These are phyloP conservation scores for Fusarium protoensiforme DNA, from an alignment of 2,329 filamentous ascomycete species.

Conservation along the genomic window DNA sequence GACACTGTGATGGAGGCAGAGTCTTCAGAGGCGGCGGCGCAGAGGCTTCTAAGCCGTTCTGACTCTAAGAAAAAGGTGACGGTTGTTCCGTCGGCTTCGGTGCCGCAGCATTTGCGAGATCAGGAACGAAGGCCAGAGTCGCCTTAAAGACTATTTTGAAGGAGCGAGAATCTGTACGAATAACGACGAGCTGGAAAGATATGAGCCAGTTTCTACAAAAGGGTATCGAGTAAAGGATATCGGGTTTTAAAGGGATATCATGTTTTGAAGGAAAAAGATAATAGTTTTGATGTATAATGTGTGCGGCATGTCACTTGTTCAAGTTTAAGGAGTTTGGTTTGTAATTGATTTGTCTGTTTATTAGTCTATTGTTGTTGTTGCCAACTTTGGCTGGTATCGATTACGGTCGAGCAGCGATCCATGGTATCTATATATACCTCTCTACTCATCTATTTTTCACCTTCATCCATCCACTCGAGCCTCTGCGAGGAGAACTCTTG, in stretches of 20 bases:
- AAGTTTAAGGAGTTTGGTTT: not conserved
- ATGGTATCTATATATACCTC: not conserved
- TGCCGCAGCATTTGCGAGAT: constrained; percentile 2
- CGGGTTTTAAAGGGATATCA: not conserved
- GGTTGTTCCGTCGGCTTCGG: not conserved
- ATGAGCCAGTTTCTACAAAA: not conserved
- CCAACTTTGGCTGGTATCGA: not conserved
- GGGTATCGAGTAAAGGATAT: not conserved
- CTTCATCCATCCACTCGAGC: constrained; percentile 55
- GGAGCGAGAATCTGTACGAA: not conserved
- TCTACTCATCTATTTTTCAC: constrained; percentile 49
- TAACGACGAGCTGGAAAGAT: not conserved
- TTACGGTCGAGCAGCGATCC: not conserved
- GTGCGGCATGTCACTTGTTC: not conserved
- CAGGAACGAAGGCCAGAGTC: not conserved
- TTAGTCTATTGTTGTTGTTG: not conserved
- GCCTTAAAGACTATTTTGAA: not conserved
- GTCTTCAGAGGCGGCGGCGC: not conserved
- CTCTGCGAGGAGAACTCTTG: constrained; percentile 42
- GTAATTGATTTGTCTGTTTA: not conserved
- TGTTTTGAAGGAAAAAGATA: not conserved
- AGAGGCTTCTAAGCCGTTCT: not conserved
- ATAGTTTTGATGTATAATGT: not conserved
- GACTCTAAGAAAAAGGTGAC: not conserved
- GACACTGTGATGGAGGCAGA: not conserved